Evolutionary conservation across 2,329 filamentous ascomycete species (phyloP).

Genomic region (Colletotrichum magnum): DNA sequence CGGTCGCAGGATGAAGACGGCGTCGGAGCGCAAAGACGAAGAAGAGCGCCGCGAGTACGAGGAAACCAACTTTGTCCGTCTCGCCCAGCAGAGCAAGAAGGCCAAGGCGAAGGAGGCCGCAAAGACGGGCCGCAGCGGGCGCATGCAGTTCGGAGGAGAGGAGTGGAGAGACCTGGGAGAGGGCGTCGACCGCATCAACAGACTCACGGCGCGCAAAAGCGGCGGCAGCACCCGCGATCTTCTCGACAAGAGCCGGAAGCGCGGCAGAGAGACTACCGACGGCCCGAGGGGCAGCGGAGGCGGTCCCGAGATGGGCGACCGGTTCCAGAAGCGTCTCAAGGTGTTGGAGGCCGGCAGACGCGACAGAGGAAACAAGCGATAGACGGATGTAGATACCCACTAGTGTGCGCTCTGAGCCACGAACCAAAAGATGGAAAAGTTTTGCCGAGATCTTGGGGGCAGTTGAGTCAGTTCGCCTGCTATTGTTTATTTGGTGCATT

Average conservation of each 20-base stretch:
- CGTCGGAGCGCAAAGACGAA: slow-evolving; percentile 82
- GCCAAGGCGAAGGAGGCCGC: slow-evolving; percentile 77
- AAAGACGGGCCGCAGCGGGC: slow-evolving; percentile 61
- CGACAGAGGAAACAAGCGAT: slow-evolving; percentile 58
- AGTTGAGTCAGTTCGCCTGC: background rate
- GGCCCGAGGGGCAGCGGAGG: slow-evolving; percentile 75
- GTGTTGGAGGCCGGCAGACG: slow-evolving; percentile 62
- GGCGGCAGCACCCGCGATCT: slow-evolving; percentile 70
- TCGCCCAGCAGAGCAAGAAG: slow-evolving; percentile 91
- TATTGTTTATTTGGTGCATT: background rate
- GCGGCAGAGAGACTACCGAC: slow-evolving; percentile 77
- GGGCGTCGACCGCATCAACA: slow-evolving; percentile 88
- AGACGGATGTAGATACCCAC: slow-evolving; percentile 34
- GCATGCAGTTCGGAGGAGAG: slow-evolving; percentile 87
- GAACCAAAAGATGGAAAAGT: background rate
- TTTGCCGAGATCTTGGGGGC: slow-evolving; percentile 22
- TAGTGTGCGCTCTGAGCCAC: slow-evolving; percentile 5
- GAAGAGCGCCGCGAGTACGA: slow-evolving; percentile 88
- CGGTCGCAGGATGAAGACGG: slow-evolving; percentile 84
- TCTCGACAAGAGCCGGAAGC: slow-evolving; percentile 89
- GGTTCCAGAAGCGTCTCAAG: slow-evolving; percentile 80
- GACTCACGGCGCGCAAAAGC: slow-evolving; percentile 80
- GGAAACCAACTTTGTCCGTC: slow-evolving; percentile 89
- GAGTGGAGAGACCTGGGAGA: slow-evolving; percentile 91
- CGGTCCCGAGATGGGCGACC: slow-evolving; percentile 77